Evolutionary conservation across 2,329 filamentous ascomycete genomes (phyloP).

Genomic region (Canariomyces notabilis): DNA sequence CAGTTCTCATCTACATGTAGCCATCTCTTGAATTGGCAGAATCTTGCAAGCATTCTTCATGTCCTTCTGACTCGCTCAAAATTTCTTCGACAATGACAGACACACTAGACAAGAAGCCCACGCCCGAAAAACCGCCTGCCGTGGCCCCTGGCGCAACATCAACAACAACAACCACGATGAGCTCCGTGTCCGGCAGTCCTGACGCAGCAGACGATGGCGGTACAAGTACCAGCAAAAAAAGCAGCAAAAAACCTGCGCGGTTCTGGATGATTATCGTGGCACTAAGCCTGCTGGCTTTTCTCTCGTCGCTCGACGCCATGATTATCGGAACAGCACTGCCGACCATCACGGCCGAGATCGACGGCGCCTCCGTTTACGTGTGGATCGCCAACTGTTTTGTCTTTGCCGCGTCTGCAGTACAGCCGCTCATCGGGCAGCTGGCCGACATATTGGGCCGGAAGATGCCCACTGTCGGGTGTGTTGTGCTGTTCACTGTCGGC

Average conservation of each 20-base stretch:
- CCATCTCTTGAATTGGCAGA: too few relatives aligned
- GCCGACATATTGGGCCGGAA: conserved; percentile 50
- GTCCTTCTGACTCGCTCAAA: too few relatives aligned
- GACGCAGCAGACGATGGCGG: neutral
- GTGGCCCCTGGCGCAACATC: neutral
- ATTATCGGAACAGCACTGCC: conserved; percentile 5
- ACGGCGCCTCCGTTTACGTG: conserved; percentile 6
- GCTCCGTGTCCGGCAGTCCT: neutral
- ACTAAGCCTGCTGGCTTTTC: neutral
- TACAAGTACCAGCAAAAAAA: neutral
- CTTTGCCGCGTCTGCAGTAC: conserved; percentile 21
- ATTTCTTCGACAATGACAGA: too few relatives aligned
- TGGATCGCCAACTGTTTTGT: conserved; percentile 14
- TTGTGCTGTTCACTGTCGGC: conserved; percentile 46
- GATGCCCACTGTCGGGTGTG: conserved; percentile 35
- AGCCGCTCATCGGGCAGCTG: conserved; percentile 37
- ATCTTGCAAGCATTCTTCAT: too few relatives aligned
- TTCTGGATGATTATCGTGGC: conserved; percentile 2
- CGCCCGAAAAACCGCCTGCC: neutral
- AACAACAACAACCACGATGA: neutral
- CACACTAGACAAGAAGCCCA: neutral
- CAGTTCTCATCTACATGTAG: too few relatives aligned
- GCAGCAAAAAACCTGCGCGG: neutral
- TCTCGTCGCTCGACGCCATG: conserved; percentile 3
- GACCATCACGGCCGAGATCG: conserved; percentile 5